phyloP scores from a whole-genome alignment of 164 flowering plant genomes.

The Paratinospora sagittata region DNA sequence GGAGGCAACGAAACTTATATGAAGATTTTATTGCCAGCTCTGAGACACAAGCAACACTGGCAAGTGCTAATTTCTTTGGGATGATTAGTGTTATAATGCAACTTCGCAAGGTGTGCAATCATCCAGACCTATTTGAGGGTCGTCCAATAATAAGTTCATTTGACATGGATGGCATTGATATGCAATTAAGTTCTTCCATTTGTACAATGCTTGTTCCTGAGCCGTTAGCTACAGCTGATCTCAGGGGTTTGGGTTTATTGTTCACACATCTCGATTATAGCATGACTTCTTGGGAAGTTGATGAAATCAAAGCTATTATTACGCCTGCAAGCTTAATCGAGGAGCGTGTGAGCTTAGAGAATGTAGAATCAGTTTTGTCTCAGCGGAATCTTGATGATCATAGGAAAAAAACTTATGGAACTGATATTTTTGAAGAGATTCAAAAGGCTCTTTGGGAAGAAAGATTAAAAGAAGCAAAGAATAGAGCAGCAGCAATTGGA shows the following conservation, averaged over 20 bases:
- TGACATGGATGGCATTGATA: slow-evolving; percentile 79
- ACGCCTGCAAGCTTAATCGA: slow-evolving; percentile 59
- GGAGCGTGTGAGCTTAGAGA: slow-evolving; percentile 24
- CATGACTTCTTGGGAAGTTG: slow-evolving; percentile 93
- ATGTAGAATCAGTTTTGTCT: slow-evolving; percentile 23
- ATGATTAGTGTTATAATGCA: slow-evolving; percentile 99
- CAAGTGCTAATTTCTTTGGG: slow-evolving; percentile 86
- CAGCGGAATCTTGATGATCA: slow-evolving; percentile 11
- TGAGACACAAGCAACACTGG: slow-evolving; percentile 95
- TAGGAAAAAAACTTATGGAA: slow-evolving; percentile 36
- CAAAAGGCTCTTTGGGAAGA: slow-evolving; percentile 65
- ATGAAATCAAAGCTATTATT: slow-evolving; percentile 62
- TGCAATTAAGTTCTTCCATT: slow-evolving; percentile 65
- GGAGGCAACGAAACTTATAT: slow-evolving; percentile 92
- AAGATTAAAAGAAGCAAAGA: slow-evolving; percentile 62
- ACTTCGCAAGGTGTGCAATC: slow-evolving; percentile 98
- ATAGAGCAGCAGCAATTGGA: slow-evolving; percentile 73
- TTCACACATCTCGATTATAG: slow-evolving; percentile 79
- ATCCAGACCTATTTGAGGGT: slow-evolving; percentile 98
- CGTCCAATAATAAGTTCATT: slow-evolving; percentile 96
- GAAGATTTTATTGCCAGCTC: slow-evolving; percentile 98
- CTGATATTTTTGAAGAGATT: slow-evolving; percentile 77
- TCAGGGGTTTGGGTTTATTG: slow-evolving; percentile 55
- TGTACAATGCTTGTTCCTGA: slow-evolving; percentile 51
- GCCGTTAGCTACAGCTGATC: slow-evolving; percentile 57